Conservation (phyloP, 192 early-diverging fungal genomes). For the Rhizoclosmatium sp. region DNA sequence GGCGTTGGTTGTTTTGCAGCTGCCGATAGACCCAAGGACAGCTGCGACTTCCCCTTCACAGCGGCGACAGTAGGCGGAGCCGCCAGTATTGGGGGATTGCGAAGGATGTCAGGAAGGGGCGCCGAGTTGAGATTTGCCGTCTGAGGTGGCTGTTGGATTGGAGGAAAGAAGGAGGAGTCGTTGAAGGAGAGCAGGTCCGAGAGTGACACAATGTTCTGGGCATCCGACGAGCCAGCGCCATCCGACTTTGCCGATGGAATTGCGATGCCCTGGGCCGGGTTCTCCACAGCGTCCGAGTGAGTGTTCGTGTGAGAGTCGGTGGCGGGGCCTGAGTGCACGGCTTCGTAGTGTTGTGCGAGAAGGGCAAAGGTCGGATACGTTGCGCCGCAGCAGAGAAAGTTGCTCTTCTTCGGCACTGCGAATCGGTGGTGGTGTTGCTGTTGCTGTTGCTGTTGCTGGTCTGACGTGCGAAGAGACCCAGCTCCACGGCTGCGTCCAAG, state of each 20-base stretch:
- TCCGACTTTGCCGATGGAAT: slow-evolving; percentile 13
- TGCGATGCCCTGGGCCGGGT: slow-evolving; percentile 3
- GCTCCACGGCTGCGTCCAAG: neutral
- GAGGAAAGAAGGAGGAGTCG: neutral
- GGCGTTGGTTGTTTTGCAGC: neutral
- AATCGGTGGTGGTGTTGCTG: neutral
- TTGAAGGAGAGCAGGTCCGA: slow-evolving; percentile 18
- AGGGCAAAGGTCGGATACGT: slow-evolving; percentile 16
- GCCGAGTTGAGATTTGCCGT: neutral
- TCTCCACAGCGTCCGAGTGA: neutral
- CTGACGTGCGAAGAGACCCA: neutral
- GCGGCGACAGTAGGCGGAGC: neutral
- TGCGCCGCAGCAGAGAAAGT: slow-evolving; percentile 30
- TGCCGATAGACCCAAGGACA: slow-evolving; percentile 19
- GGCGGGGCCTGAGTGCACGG: neutral
- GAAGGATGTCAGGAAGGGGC: neutral
- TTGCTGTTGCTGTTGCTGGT: neutral
- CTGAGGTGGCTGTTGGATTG: neutral
- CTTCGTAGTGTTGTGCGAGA: slow-evolving; percentile 29
- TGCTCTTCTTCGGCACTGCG: slow-evolving; percentile 15
- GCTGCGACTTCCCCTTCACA: slow-evolving; percentile 7
- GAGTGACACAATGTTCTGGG: neutral
- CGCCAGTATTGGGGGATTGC: neutral
- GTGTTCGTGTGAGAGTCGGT: neutral
- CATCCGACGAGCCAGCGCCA: neutral